These are phyloP conservation scores for Rasamsonia emersonii DNA, from an alignment of 2,329 filamentous ascomycete genomes.

Conservation along the genomic window DNA sequence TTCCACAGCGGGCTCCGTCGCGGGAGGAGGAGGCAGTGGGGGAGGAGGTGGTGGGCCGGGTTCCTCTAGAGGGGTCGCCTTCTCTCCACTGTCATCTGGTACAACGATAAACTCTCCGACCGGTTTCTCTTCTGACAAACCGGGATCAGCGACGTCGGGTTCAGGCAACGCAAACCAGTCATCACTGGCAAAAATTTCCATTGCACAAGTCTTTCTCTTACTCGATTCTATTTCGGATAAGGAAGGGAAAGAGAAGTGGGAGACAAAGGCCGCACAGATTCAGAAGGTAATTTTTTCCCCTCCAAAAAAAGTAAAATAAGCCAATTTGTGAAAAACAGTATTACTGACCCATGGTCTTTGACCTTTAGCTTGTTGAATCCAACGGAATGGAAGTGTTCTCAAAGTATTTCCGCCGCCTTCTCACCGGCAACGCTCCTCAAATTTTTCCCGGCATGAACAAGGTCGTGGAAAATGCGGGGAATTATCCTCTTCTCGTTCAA, in stretches of 20 bases:
- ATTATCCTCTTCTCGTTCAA: slow-evolving; percentile 69
- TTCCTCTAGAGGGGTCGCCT: slow-evolving; percentile 48
- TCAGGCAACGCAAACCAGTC: slow-evolving; percentile 42
- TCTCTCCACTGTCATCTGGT: slow-evolving; percentile 51
- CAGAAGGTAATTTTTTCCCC: slow-evolving; percentile 58
- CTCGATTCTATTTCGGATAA: slow-evolving; percentile 93
- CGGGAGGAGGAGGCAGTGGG: slow-evolving; percentile 42
- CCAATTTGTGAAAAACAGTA: slow-evolving; percentile 3
- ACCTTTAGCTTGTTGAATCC: slow-evolving; percentile 86
- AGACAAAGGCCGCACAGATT: slow-evolving; percentile 82
- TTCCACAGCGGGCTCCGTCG: slow-evolving; percentile 46
- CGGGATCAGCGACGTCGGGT: slow-evolving; percentile 28
- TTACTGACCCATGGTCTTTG: too few species aligned
- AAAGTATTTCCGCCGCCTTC: slow-evolving; percentile 87
- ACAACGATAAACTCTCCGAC: slow-evolving; percentile 47
- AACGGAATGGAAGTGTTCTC: slow-evolving; percentile 99
- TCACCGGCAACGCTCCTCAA: slow-evolving; percentile 81
- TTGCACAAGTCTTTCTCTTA: slow-evolving; percentile 90
- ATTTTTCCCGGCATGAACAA: slow-evolving; percentile 78
- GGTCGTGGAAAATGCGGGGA: slow-evolving; percentile 65
- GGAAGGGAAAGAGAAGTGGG: slow-evolving; percentile 84
- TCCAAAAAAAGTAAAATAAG: background rate
- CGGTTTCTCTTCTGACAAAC: slow-evolving; percentile 43
- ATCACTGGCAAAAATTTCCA: slow-evolving; percentile 81
- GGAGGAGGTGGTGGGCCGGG: slow-evolving; percentile 47